Evolutionary conservation across 2,329 filamentous ascomycete species (phyloP), one percentile per base, ranked within the genome.

Genomic region (Diaporthe sp.): DNA sequence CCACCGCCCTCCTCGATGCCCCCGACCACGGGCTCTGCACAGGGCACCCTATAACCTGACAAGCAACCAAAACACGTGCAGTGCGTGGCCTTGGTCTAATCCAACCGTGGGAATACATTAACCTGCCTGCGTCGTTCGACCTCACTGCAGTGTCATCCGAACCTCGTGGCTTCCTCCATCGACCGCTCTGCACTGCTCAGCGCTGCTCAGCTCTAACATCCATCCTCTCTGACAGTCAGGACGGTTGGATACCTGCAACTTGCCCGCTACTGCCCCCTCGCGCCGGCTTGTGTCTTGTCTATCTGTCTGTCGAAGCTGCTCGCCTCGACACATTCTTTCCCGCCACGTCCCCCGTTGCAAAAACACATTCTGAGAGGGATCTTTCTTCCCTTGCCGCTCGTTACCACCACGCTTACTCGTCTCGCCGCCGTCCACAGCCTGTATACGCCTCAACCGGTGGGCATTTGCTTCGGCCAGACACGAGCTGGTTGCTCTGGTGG

Each of bases 331-430:
- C 47, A 71, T 73, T 49, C 25, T 73, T 55, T 25, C 60, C 39
- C 68, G n/a, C 60, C 51, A 47, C 51, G 63, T 25, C 25, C 47
- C 15, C 34, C 28, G 22, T 55, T 37, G n/a, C 44, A 44, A 39
- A 63, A 15, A 25, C 47, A 42, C 49, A 28, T 47, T n/a, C 37
- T n/a, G n/a, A 42, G 63, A 57, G 73, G 71, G 55, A 61, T 39
- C 17, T 25, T 44, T 72, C 57, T 78, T 74, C 79, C 80, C 78
- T 78, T 77, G 81, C 78, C 81, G 78, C 79, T 82, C 81, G 81
- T 79, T 82, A 79, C 74, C 79, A 76, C 77, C 70, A 17, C 67
- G 70, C 15, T 70, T 10, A 7, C 22, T 22, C 58, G 71, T 60
- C 51, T 58, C 28, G 20, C 28, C 47, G 1, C 53, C 42, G 28